A percentile compares a stretch with the other conserved stretches of the same genome.
Conservation (phyloP, 345 rosid genomes). For the Dipteronia sinensis region DNA sequence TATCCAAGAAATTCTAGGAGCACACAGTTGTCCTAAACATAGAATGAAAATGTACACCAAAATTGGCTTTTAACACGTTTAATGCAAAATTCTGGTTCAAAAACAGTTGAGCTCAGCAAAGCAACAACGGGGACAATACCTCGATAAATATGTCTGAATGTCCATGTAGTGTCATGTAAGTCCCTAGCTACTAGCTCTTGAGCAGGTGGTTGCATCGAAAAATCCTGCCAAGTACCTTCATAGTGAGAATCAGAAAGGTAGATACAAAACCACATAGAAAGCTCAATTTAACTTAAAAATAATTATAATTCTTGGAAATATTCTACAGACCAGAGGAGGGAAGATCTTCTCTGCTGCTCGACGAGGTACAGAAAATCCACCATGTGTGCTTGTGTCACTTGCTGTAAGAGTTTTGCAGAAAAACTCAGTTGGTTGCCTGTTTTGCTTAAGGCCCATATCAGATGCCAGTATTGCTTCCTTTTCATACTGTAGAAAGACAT, state of each 20-base stretch:
- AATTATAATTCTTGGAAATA: not conserved
- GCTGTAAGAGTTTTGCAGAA: slow-evolving; percentile 98
- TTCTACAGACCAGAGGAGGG: slow-evolving; percentile 72
- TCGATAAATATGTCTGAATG: slow-evolving; percentile 63
- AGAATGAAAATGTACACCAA: not conserved
- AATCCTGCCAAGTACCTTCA: slow-evolving; percentile 41
- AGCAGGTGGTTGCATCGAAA: slow-evolving; percentile 64
- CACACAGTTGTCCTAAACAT: not conserved
- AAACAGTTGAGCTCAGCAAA: no score
- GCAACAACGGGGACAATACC: slow-evolving; percentile 23
- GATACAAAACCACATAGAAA: slow-evolving; percentile 1
- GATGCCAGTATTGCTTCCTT: slow-evolving; percentile 86
- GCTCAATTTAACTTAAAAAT: not conserved
- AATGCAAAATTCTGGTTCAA: not conserved
- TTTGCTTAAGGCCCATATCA: slow-evolving; percentile 79
- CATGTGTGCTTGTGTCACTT: slow-evolving; percentile 95
- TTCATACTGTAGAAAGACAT: slow-evolving; percentile 59
- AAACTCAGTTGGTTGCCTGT: slow-evolving; percentile 84
- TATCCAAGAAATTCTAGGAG: not conserved
- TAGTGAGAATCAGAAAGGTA: slow-evolving; percentile 14
- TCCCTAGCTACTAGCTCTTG: slow-evolving; percentile 61
- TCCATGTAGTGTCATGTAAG: slow-evolving; percentile 57
- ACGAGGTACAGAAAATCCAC: slow-evolving; percentile 97
- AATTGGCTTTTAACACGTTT: not conserved
- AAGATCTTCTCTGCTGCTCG: slow-evolving; percentile 97